These are phyloP conservation scores for Papiliotrema flavescens DNA, from an alignment of 1,284 basidiomycete species.

Conservation along the genomic window DNA sequence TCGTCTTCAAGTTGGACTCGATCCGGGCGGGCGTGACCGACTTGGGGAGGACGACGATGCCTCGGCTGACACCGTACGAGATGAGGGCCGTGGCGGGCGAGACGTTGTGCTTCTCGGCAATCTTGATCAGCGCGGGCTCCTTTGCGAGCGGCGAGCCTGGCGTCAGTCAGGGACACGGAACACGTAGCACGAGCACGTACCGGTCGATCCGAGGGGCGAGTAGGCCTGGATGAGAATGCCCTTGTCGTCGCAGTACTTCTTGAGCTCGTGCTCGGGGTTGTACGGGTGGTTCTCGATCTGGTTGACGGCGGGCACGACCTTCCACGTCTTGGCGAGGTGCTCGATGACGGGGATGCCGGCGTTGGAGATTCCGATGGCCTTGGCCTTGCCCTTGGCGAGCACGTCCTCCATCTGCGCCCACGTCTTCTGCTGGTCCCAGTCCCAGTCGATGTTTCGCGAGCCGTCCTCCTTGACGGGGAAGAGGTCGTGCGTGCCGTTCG, in stretches of 20 bases:
- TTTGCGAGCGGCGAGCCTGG: constrained; percentile 57
- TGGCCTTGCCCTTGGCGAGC: constrained; percentile 63
- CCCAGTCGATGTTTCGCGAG: constrained; percentile 61
- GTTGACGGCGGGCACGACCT: constrained; percentile 65
- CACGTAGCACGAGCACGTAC: constrained; percentile 40
- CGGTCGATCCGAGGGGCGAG: constrained; percentile 74
- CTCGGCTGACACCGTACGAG: constrained; percentile 48
- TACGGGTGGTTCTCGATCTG: constrained; percentile 69
- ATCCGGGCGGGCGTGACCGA: constrained; percentile 67
- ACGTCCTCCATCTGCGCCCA: constrained; percentile 80
- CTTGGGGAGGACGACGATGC: constrained; percentile 66
- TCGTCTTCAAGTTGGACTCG: constrained; percentile 36
- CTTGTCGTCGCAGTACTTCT: constrained; percentile 64
- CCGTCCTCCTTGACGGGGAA: constrained; percentile 56
- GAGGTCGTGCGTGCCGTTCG: constrained; percentile 35
- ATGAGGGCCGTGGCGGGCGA: constrained; percentile 55
- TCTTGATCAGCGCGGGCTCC: constrained; percentile 61
- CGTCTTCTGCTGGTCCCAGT: constrained; percentile 66
- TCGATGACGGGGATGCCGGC: constrained; percentile 58
- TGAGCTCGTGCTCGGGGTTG: constrained; percentile 68
- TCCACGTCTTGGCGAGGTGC: constrained; percentile 53
- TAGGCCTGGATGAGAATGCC: constrained; percentile 75
- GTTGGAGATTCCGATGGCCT: constrained; percentile 65
- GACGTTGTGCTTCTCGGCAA: constrained; percentile 62
- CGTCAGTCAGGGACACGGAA: not conserved